Percentiles rank a stretch among this genome's conserved stretches.
Evolutionary conservation across 176 grass and related monocot genomes (phyloP).

Genomic region (Aegilops longissima): DNA sequence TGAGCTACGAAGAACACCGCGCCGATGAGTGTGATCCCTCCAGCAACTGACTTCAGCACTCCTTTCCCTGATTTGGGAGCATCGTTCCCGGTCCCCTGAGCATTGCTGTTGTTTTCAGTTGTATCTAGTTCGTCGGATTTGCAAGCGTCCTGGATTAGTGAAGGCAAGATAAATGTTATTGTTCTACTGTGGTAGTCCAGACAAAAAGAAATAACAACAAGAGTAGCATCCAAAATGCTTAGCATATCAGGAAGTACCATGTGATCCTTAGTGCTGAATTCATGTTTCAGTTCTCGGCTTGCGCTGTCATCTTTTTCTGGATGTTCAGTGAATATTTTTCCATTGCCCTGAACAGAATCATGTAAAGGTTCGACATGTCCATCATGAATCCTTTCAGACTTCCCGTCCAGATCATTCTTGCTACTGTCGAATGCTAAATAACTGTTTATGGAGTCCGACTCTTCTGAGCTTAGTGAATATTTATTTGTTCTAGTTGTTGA

Average conservation of each 20-base stretch:
- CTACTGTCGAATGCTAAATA: background rate
- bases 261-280: background rate
- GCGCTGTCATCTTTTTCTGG: background rate
- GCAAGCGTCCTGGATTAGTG: slow-evolving; percentile 29
- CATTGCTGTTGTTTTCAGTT: background rate
- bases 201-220: background rate
- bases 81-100: slow-evolving; percentile 13
- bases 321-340: background rate
- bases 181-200: background rate
- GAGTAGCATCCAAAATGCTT: background rate
- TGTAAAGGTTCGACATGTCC: background rate
- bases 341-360: slow-evolving; percentile 7
- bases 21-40: slow-evolving; percentile 54
- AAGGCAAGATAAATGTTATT: slow-evolving; percentile 21
- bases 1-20: slow-evolving; percentile 56
- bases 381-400: slow-evolving; percentile 4
- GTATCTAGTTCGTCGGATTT: background rate
- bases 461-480: slow-evolving; percentile 39
- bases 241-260: slow-evolving; percentile 19
- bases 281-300: background rate
- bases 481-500: slow-evolving; percentile 29
- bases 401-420: background rate
- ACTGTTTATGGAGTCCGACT: slow-evolving; percentile 22
- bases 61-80: slow-evolving; percentile 42
- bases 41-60: slow-evolving; percentile 56